These are phyloP conservation scores for Vigna nakashimae DNA, from an alignment of 306 rosid species.

Conservation along the genomic window DNA sequence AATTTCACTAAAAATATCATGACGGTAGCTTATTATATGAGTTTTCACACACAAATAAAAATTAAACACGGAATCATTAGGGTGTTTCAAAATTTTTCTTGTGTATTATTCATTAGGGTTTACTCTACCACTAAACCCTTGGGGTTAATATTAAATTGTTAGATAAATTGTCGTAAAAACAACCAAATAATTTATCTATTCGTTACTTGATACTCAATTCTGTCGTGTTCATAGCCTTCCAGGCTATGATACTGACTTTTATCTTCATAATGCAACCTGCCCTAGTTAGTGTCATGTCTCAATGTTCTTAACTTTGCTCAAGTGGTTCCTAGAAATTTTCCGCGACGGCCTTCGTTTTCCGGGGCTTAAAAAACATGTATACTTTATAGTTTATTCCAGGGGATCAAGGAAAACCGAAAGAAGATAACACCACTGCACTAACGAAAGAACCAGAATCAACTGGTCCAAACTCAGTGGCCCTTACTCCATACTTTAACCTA, in stretches of 20 bases:
- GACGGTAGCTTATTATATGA: too few species aligned
- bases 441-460: conserved; percentile 42
- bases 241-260: background rate
- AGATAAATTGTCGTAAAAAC: too few species aligned
- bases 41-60: too few species aligned
- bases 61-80: too few species aligned
- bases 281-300: conserved; percentile 29
- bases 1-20: too few species aligned
- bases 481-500: too few species aligned
- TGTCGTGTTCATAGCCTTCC: background rate
- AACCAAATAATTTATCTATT: background rate
- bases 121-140: too few species aligned
- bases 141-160: too few species aligned
- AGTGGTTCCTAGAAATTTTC: conserved; percentile 17
- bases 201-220: background rate
- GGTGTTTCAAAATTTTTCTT: too few species aligned
- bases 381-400: conserved; percentile 13
- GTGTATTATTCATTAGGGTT: too few species aligned
- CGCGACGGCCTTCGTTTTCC: conserved; percentile 4
- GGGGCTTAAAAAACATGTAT: background rate
- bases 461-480: background rate
- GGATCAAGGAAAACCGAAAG: background rate
- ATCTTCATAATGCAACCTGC: background rate
- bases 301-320: background rate
- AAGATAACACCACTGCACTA: background rate